These are phyloP conservation scores for Boletellus emodensis DNA, from an alignment of 768 basidiomycete species.

Conservation along the genomic window DNA sequence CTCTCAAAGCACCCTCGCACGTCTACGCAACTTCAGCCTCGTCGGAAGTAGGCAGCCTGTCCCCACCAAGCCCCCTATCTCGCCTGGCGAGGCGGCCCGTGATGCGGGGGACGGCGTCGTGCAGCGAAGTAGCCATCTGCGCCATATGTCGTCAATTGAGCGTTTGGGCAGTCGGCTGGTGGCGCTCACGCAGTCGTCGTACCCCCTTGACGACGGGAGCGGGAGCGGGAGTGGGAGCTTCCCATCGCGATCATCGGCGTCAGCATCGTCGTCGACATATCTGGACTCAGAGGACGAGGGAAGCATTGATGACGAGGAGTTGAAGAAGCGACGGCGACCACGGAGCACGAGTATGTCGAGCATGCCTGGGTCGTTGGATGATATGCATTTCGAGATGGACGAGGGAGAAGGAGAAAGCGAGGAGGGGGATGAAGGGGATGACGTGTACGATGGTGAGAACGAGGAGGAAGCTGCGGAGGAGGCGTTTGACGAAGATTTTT, in stretches of 20 bases:
- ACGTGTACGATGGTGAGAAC: slow-evolving; percentile 37
- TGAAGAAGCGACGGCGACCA: slow-evolving; percentile 36
- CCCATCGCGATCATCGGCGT: slow-evolving; percentile 51
- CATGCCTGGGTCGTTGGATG: slow-evolving; percentile 82
- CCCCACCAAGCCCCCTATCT: slow-evolving; percentile 26
- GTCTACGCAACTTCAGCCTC: slow-evolving; percentile 77
- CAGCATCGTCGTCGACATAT: slow-evolving; percentile 44
- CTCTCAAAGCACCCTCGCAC: slow-evolving; percentile 64
- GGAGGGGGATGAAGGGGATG: slow-evolving; percentile 26
- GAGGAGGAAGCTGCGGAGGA: slow-evolving; percentile 66
- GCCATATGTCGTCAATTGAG: slow-evolving; percentile 77
- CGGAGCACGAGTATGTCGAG: slow-evolving; percentile 70
- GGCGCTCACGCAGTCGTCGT: slow-evolving; percentile 43
- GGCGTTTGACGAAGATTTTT: slow-evolving; percentile 73
- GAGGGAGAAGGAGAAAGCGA: slow-evolving; percentile 45
- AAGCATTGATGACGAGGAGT: slow-evolving; percentile 36
- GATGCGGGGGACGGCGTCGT: slow-evolving; percentile 7
- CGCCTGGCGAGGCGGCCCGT: slow-evolving; percentile 13
- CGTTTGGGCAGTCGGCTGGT: slow-evolving; percentile 56
- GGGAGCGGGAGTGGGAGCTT: slow-evolving; percentile 47
- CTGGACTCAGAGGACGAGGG: slow-evolving; percentile 48
- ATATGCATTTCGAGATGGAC: slow-evolving; percentile 53
- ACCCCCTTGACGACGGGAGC: slow-evolving; percentile 19
- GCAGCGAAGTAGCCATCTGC: slow-evolving; percentile 43
- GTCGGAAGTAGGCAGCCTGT: slow-evolving; percentile 45